Evolutionary conservation across 208 protist species (phyloP).

Genomic region (Lotmaria passim): DNA sequence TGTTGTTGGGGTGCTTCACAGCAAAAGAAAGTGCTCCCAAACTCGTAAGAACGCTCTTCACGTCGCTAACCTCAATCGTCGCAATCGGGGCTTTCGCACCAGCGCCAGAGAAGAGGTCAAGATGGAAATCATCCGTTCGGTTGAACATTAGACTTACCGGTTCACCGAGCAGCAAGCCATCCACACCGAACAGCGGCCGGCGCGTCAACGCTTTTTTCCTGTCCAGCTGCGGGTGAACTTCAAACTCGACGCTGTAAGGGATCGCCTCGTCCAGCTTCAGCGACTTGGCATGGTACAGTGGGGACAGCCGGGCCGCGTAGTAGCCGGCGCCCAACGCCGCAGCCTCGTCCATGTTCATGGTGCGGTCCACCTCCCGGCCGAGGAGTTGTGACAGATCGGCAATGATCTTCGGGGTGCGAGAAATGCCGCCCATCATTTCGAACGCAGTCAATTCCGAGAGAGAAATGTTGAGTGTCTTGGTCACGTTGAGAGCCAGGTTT

Average conservation of each 20-base stretch:
- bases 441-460: slow-evolving; percentile 66
- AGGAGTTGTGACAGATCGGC: slow-evolving; percentile 59
- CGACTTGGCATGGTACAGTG: slow-evolving; percentile 77
- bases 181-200: slow-evolving; percentile 18
- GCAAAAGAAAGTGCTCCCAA: slow-evolving; percentile 44
- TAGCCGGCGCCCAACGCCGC: slow-evolving; percentile 88
- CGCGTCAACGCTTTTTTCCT: slow-evolving; percentile 26
- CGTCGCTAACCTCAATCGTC: slow-evolving; percentile 47
- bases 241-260: slow-evolving; percentile 61
- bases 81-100: slow-evolving; percentile 35
- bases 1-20: slow-evolving; percentile 75
- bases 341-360: slow-evolving; percentile 92
- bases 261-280: slow-evolving; percentile 69
- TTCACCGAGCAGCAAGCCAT: slow-evolving; percentile 40
- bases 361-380: slow-evolving; percentile 75
- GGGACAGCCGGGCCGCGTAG: slow-evolving; percentile 81
- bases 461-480: slow-evolving; percentile 47
- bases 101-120: slow-evolving; percentile 48
- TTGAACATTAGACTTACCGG: slow-evolving; percentile 73
- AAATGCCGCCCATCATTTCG: slow-evolving; percentile 90
- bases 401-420: slow-evolving; percentile 87
- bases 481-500: slow-evolving; percentile 53
- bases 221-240: slow-evolving; percentile 36
- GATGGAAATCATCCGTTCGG: slow-evolving; percentile 74
- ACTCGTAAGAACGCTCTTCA: slow-evolving; percentile 51